Evolutionary conservation across 805 yeast genomes (phyloP).

Genomic region (Lachancea kluyveri): DNA sequence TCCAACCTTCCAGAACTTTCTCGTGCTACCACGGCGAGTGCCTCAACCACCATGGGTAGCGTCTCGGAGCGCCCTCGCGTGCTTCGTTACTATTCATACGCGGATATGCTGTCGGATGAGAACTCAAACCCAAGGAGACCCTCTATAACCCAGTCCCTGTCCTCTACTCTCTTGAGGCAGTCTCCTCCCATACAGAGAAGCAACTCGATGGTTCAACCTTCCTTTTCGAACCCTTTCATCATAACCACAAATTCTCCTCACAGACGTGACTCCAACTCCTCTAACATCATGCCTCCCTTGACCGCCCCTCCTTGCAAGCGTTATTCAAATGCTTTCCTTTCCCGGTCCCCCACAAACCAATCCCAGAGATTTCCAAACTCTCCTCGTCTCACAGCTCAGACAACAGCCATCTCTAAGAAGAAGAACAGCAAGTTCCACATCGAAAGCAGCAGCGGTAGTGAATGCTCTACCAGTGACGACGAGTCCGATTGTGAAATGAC

Average conservation of each 20-base stretch:
- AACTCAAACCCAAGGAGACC: slow-evolving; percentile 58
- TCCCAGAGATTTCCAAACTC: slow-evolving; percentile 1
- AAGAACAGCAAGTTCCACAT: slow-evolving; percentile 20
- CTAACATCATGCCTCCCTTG: slow-evolving; percentile 4
- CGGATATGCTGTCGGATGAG: slow-evolving; percentile 70
- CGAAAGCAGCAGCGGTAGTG: slow-evolving; percentile 26
- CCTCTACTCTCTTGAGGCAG: slow-evolving; percentile 27
- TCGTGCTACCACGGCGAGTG: slow-evolving; percentile 10
- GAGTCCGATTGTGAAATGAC: slow-evolving; percentile 10
- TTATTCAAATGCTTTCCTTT: slow-evolving; percentile 10
- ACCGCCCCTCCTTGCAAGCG: no score
- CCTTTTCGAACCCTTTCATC: slow-evolving; percentile 20
- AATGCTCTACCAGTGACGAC: slow-evolving; percentile 21
- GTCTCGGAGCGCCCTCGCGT: slow-evolving; percentile 17
- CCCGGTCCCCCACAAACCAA: slow-evolving; percentile 20
- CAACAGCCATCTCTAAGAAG: neutral
- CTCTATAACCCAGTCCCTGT: slow-evolving; percentile 38
- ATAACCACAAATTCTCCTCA: slow-evolving; percentile 9
- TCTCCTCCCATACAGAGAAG: slow-evolving; percentile 6
- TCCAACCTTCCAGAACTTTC: slow-evolving; percentile 13
- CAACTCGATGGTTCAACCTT: slow-evolving; percentile 7
- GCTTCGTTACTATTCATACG: slow-evolving; percentile 62
- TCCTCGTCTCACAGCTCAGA: slow-evolving; percentile 3
- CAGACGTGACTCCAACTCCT: slow-evolving; percentile 10
- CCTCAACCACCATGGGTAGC: slow-evolving; percentile 5